These are phyloP conservation scores for Backusella australiensis DNA, from an alignment of 192 early-diverging fungal genomes.

Conservation along the genomic window DNA sequence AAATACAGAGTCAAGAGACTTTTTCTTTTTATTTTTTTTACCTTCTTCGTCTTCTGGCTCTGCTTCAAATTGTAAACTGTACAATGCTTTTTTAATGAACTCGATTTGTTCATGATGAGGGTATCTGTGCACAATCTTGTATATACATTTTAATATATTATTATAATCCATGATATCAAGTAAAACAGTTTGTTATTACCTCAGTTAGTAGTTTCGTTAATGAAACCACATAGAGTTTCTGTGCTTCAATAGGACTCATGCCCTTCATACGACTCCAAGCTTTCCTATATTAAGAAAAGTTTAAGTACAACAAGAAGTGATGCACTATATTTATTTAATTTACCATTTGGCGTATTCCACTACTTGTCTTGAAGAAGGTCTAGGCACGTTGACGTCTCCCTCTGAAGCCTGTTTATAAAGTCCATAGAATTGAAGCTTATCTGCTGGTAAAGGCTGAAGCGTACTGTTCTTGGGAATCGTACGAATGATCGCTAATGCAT, in stretches of 20 bases:
- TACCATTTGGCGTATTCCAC: conserved; percentile 34
- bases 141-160: neutral
- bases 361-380: conserved; percentile 20
- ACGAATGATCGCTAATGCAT: conserved; percentile 8
- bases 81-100: conserved; percentile 14
- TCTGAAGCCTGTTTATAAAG: conserved; percentile 32
- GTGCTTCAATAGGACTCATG: conserved; percentile 21
- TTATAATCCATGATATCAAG: neutral
- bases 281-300: conserved; percentile 18
- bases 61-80: conserved; percentile 7
- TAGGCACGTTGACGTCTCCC: conserved; percentile 18
- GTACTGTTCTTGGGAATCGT: conserved; percentile 4
- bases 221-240: conserved; percentile 30
- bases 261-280: conserved; percentile 27
- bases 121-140: conserved; percentile 5
- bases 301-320: neutral
- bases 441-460: conserved; percentile 18
- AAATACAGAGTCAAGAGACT: neutral
- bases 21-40: neutral
- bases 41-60: conserved; percentile 10
- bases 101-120: conserved; percentile 10
- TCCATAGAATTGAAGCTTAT: conserved; percentile 34
- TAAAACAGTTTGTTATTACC: neutral
- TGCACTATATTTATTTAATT: neutral
- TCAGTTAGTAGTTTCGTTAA: conserved; percentile 19